These are phyloP conservation scores for Lophiotrema nucula DNA, from an alignment of 495 filamentous ascomycete genomes.

Conservation along the genomic window DNA sequence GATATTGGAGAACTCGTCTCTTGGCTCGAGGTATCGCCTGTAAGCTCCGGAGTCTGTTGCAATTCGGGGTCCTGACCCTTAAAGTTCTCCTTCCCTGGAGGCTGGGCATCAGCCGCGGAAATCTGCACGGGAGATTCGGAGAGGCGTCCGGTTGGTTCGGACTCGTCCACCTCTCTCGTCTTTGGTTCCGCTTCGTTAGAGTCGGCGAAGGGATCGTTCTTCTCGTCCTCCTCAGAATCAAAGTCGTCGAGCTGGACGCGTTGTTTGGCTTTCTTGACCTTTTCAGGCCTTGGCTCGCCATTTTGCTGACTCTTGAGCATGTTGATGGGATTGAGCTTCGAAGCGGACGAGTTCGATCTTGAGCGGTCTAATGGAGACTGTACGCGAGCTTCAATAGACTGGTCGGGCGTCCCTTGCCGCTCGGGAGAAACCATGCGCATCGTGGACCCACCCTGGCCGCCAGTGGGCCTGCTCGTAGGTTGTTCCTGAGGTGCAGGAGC, in stretches of 20 bases:
- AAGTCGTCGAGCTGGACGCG: constrained; percentile 50
- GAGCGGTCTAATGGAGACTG: constrained; percentile 33
- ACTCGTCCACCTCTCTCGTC: constrained; percentile 14
- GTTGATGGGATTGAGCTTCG: constrained; percentile 40
- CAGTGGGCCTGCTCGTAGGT: constrained; percentile 13
- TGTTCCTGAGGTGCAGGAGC: constrained; percentile 2
- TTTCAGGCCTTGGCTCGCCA: constrained; percentile 35
- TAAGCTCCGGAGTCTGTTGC: constrained; percentile 33
- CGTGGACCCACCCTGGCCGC: constrained; percentile 40
- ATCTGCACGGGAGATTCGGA: constrained; percentile 79
- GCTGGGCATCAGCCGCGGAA: constrained; percentile 45
- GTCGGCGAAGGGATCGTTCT: constrained; percentile 43
- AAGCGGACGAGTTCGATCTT: constrained; percentile 25
- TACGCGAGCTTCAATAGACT: constrained; percentile 1
- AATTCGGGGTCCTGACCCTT: constrained; percentile 24
- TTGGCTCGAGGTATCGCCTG: constrained; percentile 30
- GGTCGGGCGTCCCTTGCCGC: constrained; percentile 23
- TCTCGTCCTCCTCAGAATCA: constrained; percentile 44
- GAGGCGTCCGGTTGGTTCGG: constrained; percentile 48
- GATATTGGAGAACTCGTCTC: constrained; percentile 32
- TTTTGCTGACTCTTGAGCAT: constrained; percentile 26
- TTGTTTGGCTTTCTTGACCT: constrained; percentile 49
- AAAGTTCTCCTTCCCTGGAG: constrained; percentile 16
- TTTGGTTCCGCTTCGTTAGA: constrained; percentile 33
- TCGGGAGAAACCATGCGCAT: constrained; percentile 64